Evolutionary conservation across 208 protist genomes (phyloP).

Genomic region (Herpetomonas tarakana): DNA sequence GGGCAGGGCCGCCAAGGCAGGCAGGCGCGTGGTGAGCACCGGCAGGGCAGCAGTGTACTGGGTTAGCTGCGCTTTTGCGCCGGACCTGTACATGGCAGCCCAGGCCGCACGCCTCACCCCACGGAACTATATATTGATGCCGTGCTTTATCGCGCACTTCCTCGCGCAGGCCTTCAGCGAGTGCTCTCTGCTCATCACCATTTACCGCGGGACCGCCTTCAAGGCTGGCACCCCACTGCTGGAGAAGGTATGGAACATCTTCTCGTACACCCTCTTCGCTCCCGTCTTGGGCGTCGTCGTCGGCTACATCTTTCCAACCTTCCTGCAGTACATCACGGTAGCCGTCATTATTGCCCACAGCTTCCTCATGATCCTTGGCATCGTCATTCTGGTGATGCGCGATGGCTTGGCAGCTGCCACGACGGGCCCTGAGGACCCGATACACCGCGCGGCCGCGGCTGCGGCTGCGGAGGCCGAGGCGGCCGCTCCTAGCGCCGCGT

Average conservation of each 20-base stretch:
- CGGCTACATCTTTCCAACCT: conserved; percentile 28
- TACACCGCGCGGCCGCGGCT: background rate
- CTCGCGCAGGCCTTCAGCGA: conserved; percentile 36
- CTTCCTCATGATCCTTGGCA: conserved; percentile 12
- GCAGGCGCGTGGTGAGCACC: background rate
- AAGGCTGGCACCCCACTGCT: conserved; percentile 12
- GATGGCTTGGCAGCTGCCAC: conserved; percentile 1
- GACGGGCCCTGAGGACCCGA: background rate
- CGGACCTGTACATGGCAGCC: conserved; percentile 46
- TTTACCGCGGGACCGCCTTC: conserved; percentile 28
- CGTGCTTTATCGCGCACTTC: conserved; percentile 35
- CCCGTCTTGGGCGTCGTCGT: conserved; percentile 22
- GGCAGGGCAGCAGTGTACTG: conserved; percentile 19
- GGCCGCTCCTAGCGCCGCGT: background rate
- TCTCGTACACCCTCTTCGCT: conserved; percentile 31
- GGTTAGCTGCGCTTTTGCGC: conserved; percentile 27
- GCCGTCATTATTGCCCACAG: conserved; percentile 21
- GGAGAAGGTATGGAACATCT: conserved; percentile 24
- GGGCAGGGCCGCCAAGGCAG: background rate
- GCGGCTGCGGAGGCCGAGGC: background rate
- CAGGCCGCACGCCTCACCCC: conserved; percentile 18
- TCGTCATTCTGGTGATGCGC: conserved; percentile 13
- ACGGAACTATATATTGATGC: conserved; percentile 49
- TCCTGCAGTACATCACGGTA: conserved; percentile 26
- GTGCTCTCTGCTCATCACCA: conserved; percentile 25